Percentiles rank a stretch among this genome's conserved stretches.
Evolutionary conservation across 2,329 filamentous ascomycete genomes (phyloP).

Genomic region (Elsinoe fawcettii): DNA sequence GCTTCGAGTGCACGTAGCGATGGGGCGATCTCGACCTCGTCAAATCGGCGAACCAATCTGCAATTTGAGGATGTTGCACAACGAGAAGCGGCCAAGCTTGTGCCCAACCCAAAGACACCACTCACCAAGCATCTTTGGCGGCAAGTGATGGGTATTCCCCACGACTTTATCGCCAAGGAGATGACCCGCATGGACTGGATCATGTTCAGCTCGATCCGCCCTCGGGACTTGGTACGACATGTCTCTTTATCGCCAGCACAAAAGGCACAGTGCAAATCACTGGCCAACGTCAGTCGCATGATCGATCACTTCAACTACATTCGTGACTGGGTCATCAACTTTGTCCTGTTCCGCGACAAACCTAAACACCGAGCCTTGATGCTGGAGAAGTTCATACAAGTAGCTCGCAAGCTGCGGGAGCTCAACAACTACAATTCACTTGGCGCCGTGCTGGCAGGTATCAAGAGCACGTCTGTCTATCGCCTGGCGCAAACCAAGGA

Average conservation of each 20-base stretch:
- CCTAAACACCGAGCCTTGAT: conserved; percentile 87
- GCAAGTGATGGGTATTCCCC: conserved; percentile 76
- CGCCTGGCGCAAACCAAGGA: conserved; percentile 72
- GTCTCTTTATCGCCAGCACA: conserved; percentile 60
- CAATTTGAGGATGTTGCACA: conserved; percentile 63
- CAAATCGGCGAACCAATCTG: conserved; percentile 9
- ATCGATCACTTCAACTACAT: conserved; percentile 68
- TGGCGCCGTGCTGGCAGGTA: conserved; percentile 85
- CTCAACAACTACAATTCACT: conserved; percentile 96
- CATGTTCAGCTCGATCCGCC: conserved; percentile 91
- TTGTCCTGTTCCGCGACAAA: conserved; percentile 76
- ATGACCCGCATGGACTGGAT: conserved; percentile 96
- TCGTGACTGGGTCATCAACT: conserved; percentile 48
- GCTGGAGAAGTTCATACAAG: conserved; percentile 90
- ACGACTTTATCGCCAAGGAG: conserved; percentile 81
- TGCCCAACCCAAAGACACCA: conserved; percentile 59
- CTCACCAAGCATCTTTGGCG: conserved; percentile 84
- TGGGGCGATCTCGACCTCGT: conserved; percentile 22
- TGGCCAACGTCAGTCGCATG: conserved; percentile 89
- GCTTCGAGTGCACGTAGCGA: conserved; percentile 43
- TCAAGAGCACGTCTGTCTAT: conserved; percentile 81
- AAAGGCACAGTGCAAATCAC: conserved; percentile 52
- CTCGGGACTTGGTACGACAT: conserved; percentile 86
- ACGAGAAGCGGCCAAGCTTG: conserved; percentile 63
- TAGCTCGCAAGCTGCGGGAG: conserved; percentile 75